Evolutionary conservation across 306 rosid genomes (phyloP).

Genomic region (Corylus heterophylla): DNA sequence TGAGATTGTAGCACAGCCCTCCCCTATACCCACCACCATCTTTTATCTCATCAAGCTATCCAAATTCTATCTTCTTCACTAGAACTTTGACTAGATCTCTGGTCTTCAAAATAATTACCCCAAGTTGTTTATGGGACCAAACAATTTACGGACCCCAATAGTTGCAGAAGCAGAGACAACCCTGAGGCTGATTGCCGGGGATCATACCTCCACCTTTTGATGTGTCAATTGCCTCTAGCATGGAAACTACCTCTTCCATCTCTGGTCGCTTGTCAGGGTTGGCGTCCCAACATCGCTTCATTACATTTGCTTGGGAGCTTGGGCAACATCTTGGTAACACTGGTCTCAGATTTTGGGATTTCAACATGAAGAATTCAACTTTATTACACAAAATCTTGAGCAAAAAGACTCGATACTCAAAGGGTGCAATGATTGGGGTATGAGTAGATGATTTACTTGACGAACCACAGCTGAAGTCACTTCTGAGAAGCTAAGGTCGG

Average conservation of each 20-base stretch:
- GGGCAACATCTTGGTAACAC: slow-evolving; percentile 98
- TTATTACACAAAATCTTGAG: background rate
- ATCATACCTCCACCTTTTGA: slow-evolving; percentile 99
- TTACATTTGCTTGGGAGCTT: slow-evolving; percentile 80
- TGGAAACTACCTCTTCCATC: slow-evolving; percentile 93
- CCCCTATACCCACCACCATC: slow-evolving; percentile 46
- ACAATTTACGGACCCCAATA: slow-evolving; percentile 69
- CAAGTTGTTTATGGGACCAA: slow-evolving; percentile 36
- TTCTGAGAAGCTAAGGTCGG: slow-evolving; percentile 96
- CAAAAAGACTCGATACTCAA: background rate
- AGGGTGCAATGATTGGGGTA: slow-evolving; percentile 4
- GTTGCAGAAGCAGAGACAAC: slow-evolving; percentile 88
- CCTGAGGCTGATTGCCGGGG: slow-evolving; percentile 81
- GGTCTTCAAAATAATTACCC: slow-evolving; percentile 62
- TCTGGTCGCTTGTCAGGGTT: slow-evolving; percentile 89
- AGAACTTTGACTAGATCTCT: slow-evolving; percentile 52
- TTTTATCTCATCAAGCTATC: slow-evolving; percentile 40
- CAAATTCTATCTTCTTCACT: slow-evolving; percentile 47
- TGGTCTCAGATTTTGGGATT: slow-evolving; percentile 82
- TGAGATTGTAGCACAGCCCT: slow-evolving; percentile 42
- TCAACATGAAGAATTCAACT: slow-evolving; percentile 18
- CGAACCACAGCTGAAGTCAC: slow-evolving; percentile 96
- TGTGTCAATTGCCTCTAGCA: slow-evolving; percentile 92
- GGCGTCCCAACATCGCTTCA: slow-evolving; percentile 98
- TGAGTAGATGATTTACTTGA: slow-evolving; percentile 54